Conservation (phyloP, 208 protist genomes). For the Crithidia bombi region DNA sequence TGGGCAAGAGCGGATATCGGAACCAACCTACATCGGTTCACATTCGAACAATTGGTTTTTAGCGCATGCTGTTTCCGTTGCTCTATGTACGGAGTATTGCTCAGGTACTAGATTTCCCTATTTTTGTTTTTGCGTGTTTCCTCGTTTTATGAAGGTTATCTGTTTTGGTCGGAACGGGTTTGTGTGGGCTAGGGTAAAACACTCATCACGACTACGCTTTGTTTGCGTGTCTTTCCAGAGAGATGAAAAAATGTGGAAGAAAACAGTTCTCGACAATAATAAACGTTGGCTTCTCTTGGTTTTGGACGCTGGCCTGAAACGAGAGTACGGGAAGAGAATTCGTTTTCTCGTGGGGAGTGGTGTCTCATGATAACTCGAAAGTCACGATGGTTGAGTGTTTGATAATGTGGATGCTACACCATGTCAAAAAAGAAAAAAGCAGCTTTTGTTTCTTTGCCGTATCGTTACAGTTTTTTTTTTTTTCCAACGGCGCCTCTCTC, state of each 20-base stretch:
- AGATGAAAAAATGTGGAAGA: no score
- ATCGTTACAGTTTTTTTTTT: background rate
- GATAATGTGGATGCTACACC: no score
- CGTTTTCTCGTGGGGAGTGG: no score
- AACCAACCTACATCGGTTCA: slow-evolving; percentile 59
- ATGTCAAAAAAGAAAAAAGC: slow-evolving; percentile 15
- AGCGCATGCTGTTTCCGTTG: slow-evolving; percentile 21
- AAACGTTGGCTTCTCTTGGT: no score
- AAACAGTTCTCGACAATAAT: no score
- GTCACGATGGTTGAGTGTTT: no score
- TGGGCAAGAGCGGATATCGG: slow-evolving; percentile 64
- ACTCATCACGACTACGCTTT: background rate
- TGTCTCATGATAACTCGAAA: no score
- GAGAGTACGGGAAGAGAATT: no score
- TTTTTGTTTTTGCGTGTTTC: background rate
- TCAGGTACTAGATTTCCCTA: background rate
- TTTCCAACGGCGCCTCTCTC: no score
- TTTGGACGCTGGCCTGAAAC: no score
- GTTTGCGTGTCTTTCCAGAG: no score
- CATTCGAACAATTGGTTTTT: slow-evolving; percentile 26
- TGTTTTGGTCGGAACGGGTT: background rate
- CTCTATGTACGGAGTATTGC: slow-evolving; percentile 5
- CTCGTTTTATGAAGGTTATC: background rate
- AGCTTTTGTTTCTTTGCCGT: background rate
- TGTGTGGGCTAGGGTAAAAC: no score